Evolutionary conservation across 225 moss, liverwort and hornwort species (phyloP), one percentile per base, ranked within the genome.

Genomic region (Takakia lepidozioides): DNA sequence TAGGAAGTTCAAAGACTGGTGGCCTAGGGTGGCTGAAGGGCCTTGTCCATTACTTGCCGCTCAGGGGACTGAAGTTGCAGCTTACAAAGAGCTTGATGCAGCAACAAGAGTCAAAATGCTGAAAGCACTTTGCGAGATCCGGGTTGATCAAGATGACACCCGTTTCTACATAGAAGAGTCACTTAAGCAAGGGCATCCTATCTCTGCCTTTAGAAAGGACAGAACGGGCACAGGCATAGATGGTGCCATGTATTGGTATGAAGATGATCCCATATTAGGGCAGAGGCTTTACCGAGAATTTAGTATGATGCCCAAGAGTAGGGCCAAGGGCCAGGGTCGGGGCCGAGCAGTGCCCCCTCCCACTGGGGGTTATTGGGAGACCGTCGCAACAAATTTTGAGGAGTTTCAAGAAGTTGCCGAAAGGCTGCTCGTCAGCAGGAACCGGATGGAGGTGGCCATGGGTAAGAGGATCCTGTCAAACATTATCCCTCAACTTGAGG

Each of bases 1-100:
- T 68, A 98, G 91, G 78, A 98, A 98, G 74, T 80, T 98, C 21
- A 90, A 81, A 45, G 84, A 74, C 34, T 98, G 95, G 95, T 98
- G 95, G 95, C 72, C 77, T 52, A 84, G 85, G 65, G 95, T 98
- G 35, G 87, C 82, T 2, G 76, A 85, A 51, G 91, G 80, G 29
- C 75, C 80, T 25, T 98, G 98, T 54, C 95, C 98, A 15, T 45
- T 98, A 34, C 38, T 81, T 28, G 76, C 90, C 6, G 65, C 74
- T 36, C 95, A 91, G 63, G 95, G 95, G 59, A 70, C 69, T 22
- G 95, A 98, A 59, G 48, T 82, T 23, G 73, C 66, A 30, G 52
- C 67, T 0, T 98, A 98, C 71, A 70, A 65, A 64, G 85, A 81
- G 22, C 75, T 98, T 34, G 78, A 83, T 68, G 58, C 81, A 27